Conservation (phyloP, 2,329 filamentous ascomycete species). For the Aspergillus nomiae region DNA sequence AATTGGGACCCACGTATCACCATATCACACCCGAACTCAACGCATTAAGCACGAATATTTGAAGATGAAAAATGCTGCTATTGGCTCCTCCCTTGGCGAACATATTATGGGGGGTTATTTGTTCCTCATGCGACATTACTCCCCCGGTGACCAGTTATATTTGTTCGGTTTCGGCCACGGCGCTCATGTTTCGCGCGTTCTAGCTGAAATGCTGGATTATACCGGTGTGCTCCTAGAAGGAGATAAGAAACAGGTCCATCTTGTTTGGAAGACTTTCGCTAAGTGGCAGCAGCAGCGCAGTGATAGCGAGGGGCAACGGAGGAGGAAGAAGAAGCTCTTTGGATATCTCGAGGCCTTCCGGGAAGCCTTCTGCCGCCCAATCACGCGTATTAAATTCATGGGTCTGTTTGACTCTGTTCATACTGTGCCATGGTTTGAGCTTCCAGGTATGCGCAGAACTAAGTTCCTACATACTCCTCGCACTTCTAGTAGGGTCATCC, state of each 20-base stretch:
- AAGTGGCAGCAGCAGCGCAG: constrained; percentile 38
- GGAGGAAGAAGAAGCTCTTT: constrained; percentile 54
- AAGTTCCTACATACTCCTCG: neutral
- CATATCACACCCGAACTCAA: constrained; percentile 27
- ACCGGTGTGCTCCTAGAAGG: constrained; percentile 68
- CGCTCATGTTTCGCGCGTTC: constrained; percentile 56
- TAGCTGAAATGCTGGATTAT: constrained; percentile 54
- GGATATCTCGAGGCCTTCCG: constrained; percentile 56
- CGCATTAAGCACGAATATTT: constrained; percentile 55
- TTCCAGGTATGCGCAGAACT: constrained; percentile 68
- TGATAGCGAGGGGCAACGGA: neutral
- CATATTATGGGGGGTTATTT: constrained; percentile 57
- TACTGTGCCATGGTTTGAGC: constrained; percentile 74
- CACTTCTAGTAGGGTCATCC: constrained; percentile 5
- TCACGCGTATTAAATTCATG: constrained; percentile 70
- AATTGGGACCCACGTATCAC: constrained; percentile 46
- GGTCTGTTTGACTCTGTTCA: constrained; percentile 82
- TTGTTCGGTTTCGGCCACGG: constrained; percentile 59
- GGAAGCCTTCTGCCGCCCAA: constrained; percentile 74
- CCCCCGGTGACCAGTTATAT: constrained; percentile 54
- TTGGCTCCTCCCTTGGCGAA: constrained; percentile 63
- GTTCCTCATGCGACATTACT: constrained; percentile 59
- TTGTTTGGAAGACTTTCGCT: constrained; percentile 67
- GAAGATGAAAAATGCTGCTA: constrained; percentile 62
- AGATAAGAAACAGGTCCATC: constrained; percentile 81